Base-by-base conservation (phyloP, 1,284 basidiomycete species). In the Sutorius eximius region DNA sequence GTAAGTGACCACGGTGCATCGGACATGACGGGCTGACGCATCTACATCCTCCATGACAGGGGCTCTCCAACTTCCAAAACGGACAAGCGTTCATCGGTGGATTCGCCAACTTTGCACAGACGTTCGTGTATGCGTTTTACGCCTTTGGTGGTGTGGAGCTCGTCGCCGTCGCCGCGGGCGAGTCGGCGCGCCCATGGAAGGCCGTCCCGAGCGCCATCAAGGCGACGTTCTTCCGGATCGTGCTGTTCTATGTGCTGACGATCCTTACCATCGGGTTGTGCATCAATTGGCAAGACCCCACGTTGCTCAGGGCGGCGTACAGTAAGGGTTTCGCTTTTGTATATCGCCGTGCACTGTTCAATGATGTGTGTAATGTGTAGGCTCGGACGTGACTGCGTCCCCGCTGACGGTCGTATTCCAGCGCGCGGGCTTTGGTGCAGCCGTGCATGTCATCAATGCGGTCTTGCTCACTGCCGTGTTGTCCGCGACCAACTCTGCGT, bases 71-170 rank as follows among this genome's bases (percentile, higher is more conserved):
- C 65, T 83, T 83, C 57, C 76, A 75, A 16, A 59, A 77, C 45
- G 74, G 71, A 27, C 75, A 81, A 65, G 78, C 81, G 0, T 82
- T 83, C 61, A 70, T 80, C 11, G 80, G 80, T 13, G 80, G 81
- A 38, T 82, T 82, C 57, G 61, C 77, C 37, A 73, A 76, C 27
- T 79, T 82, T 61, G 77, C 79, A 2, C 79, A 81, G 60, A 82
- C 75, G 3, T 82, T 81, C 48, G 78, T 81, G 16, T 82, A 73
- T 51, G 82, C 81, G 5, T 83, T 83, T 59, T 89, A 83, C 71
- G 86, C 85, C n/a, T 89, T 82, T 70, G 82, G 84, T 44, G 87
- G 87, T n/a, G 85, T 87, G 30, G 87, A 89, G 60, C 82, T 90
- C 6, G 83, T 89, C 22, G 82, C 84, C 62, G 57, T 82, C 27